phyloP scores from a whole-genome alignment of 2,329 filamentous ascomycete genomes.

The Cadophora sp. region DNA sequence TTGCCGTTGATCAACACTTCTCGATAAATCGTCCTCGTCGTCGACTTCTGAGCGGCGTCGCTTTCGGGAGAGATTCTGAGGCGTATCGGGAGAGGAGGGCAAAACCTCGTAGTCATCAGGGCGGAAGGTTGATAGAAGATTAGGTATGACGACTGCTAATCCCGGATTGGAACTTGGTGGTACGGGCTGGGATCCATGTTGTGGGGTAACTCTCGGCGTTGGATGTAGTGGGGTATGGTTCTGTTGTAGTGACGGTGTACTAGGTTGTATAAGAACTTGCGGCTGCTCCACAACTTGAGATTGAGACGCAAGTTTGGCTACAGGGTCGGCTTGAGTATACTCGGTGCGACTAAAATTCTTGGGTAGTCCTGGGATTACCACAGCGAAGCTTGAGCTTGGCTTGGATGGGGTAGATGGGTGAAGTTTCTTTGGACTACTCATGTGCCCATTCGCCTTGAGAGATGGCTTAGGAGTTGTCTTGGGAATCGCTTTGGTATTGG shows the following conservation, averaged over 20 bases:
- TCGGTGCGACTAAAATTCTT: slow-evolving; percentile 35
- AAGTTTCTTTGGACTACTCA: slow-evolving; percentile 1
- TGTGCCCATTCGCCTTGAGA: background rate
- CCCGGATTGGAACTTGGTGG: slow-evolving; percentile 24
- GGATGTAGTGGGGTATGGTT: slow-evolving; percentile 41
- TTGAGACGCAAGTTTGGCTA: slow-evolving; percentile 1
- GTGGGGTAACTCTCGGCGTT: slow-evolving; percentile 9
- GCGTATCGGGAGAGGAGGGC: slow-evolving; percentile 41
- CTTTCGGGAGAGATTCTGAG: slow-evolving; percentile 48
- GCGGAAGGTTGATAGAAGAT: slow-evolving; percentile 35
- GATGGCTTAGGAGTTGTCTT: background rate
- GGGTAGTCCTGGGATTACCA: slow-evolving; percentile 40
- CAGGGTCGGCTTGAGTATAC: slow-evolving; percentile 32
- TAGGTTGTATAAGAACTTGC: slow-evolving; percentile 15
- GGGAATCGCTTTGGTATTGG: slow-evolving; percentile 8
- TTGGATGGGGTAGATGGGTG: slow-evolving; percentile 48
- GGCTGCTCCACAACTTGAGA: background rate
- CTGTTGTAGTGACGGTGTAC: slow-evolving; percentile 44
- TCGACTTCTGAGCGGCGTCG: slow-evolving; percentile 58
- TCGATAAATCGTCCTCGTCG: slow-evolving; percentile 62
- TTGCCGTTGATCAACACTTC: slow-evolving; percentile 79
- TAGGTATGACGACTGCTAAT: slow-evolving; percentile 41
- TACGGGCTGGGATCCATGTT: slow-evolving; percentile 10
- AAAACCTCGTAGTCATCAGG: slow-evolving; percentile 42
- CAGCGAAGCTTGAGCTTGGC: slow-evolving; percentile 36